Conservation (phyloP, 2,329 filamentous ascomycete genomes). For the Penicillium sp. region DNA sequence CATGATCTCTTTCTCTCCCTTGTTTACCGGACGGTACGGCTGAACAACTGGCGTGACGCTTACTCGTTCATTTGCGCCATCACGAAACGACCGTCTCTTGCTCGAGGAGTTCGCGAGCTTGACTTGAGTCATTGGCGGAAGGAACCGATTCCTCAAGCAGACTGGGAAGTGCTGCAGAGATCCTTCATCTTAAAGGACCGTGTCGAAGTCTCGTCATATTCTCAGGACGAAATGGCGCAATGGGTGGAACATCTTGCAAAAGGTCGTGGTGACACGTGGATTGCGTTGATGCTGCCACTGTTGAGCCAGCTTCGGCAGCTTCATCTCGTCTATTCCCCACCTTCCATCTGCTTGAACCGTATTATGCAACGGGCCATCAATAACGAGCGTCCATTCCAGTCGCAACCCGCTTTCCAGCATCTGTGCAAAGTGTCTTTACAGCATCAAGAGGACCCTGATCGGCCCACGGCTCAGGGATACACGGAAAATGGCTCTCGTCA, state of each 20-base stretch:
- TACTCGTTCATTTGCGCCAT: conserved; percentile 33
- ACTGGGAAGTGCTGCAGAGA: conserved; percentile 11
- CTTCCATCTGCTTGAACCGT: conserved; percentile 31
- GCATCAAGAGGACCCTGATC: conserved; percentile 28
- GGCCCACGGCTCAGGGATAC: conserved; percentile 16
- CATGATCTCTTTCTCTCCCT: conserved; percentile 36
- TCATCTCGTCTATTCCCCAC: conserved; percentile 29
- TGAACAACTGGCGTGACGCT: conserved; percentile 28
- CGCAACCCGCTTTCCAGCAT: conserved; percentile 25
- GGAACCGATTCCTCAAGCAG: conserved; percentile 5
- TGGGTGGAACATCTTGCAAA: conserved; percentile 34
- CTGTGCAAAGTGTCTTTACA: conserved; percentile 32
- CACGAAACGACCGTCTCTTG: conserved; percentile 31
- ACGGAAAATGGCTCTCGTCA: conserved; percentile 12
- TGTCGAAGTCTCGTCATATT: conserved; percentile 23
- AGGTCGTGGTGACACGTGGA: conserved; percentile 36
- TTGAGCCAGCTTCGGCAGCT: conserved; percentile 34
- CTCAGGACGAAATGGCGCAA: conserved; percentile 28
- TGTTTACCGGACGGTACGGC: conserved; percentile 29
- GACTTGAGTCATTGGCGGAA: conserved; percentile 34
- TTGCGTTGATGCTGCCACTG: conserved; percentile 35
- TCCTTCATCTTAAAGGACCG: conserved; percentile 14
- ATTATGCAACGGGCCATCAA: conserved; percentile 31
- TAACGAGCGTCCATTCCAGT: conserved; percentile 28
- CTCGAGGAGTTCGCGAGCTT: conserved; percentile 32